Base-by-base conservation (phyloP, 2,329 filamentous ascomycete species). In the Fusarium pilosicola region DNA sequence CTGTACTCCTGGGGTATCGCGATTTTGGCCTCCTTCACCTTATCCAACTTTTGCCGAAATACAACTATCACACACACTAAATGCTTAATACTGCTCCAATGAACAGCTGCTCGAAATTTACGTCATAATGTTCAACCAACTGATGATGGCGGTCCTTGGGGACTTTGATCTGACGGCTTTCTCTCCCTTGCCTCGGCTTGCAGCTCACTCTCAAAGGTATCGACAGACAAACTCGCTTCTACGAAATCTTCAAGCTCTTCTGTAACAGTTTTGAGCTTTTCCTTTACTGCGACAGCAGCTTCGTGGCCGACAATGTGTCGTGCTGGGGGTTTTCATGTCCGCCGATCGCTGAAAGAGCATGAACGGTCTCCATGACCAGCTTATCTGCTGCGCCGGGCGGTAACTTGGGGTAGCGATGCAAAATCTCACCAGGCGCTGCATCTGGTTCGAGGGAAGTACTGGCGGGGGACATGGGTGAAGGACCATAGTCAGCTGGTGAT, bases 161-260 rank as follows among this genome's bases (percentile, higher is more conserved):
- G 78, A 45, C 76, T 78, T 30, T 75, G 74, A 17, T 79, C 78
- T 15, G 64, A 73, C 5, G 74, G 70, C 46, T 81, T 82, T 30
- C 82, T 83, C 59, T 85, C 83, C 56, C 85, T 84, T 6, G 86
- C 88, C 78, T 89, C 88, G 5, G 82, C 83, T 68, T 86, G 86
- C 41, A 89, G 79, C 78, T 89, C 87, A 75, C 84, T 88, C 46
- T 90, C 88, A 68, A 89, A 89, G 34, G 94, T 93, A 80, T 97
- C 95, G 22, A 96, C 95, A 1, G 94, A 92, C 74, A 93, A 87
- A 78, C 95, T 98, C 32, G 95, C 92, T 77, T 97, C 94, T 34
- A 97, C 92, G 82, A 98, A 98, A 76, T 98, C 96, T 81, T 98
- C 96, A 64, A 98, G 85, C 84, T 98, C 96, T 81, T 98, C 95